Evolutionary conservation across 1,284 basidiomycete species (phyloP).

Genomic region (Stygiomarasmius scandens): DNA sequence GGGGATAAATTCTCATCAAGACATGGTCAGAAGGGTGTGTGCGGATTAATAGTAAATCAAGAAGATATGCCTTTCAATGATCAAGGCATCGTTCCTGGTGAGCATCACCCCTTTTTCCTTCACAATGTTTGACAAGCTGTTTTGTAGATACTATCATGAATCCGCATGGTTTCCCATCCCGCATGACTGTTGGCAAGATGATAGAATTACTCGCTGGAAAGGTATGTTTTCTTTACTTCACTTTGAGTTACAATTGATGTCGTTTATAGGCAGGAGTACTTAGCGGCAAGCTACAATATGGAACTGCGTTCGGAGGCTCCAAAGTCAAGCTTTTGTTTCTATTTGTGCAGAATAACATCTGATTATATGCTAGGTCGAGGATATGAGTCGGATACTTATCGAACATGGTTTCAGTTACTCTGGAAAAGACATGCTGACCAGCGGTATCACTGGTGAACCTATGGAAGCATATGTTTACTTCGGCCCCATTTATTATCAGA

Average conservation of each 20-base stretch:
- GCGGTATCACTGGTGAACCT: slow-evolving; percentile 96
- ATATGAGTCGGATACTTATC: slow-evolving; percentile 95
- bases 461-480: slow-evolving; percentile 98
- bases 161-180: slow-evolving; percentile 98
- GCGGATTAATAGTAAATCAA: slow-evolving; percentile 97
- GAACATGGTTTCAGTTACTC: slow-evolving; percentile 96
- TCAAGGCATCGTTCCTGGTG: slow-evolving; percentile 90
- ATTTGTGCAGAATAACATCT: background rate
- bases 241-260: slow-evolving; percentile 14
- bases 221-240: slow-evolving; percentile 39
- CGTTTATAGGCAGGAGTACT: slow-evolving; percentile 79
- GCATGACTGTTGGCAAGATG: slow-evolving; percentile 99
- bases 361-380: slow-evolving; percentile 72
- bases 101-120: slow-evolving; percentile 22
- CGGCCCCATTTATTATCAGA: slow-evolving; percentile 94
- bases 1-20: slow-evolving; percentile 99
- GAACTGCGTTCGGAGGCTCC: slow-evolving; percentile 96
- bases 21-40: slow-evolving; percentile 99
- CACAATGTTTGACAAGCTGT: slow-evolving; percentile 9
- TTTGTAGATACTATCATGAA: slow-evolving; percentile 97
- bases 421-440: slow-evolving; percentile 98
- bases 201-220: slow-evolving; percentile 98
- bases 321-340: slow-evolving; percentile 56
- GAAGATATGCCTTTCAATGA: slow-evolving; percentile 99
- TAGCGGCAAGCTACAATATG: slow-evolving; percentile 86